Conservation (phyloP, 352 stramenopile species). For the Peronospora farinosa region DNA sequence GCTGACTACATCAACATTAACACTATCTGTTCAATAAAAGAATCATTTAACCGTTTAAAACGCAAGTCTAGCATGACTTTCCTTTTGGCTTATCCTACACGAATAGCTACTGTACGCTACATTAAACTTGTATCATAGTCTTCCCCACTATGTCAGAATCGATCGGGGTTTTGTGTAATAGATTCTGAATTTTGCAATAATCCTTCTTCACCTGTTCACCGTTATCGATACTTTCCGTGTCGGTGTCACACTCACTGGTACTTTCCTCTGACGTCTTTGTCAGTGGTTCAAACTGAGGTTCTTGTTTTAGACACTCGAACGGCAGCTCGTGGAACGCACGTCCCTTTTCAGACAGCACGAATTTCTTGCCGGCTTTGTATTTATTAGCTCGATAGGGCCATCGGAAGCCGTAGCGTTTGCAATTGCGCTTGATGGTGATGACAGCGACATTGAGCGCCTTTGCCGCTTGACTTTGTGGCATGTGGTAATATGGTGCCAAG, state of each 20-base stretch:
- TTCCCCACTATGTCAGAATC: slow-evolving; percentile 1
- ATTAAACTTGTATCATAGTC: no score
- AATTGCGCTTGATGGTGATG: slow-evolving; percentile 23
- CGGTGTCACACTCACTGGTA: slow-evolving; percentile 9
- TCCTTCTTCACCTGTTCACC: slow-evolving; percentile 9
- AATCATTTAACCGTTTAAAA: no score
- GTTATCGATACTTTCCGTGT: slow-evolving; percentile 20
- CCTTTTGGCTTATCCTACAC: no score
- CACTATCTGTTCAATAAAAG: no score
- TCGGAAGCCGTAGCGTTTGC: slow-evolving; percentile 16
- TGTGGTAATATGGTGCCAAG: slow-evolving; percentile 18
- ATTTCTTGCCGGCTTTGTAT: no score
- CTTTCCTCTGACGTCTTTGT: neutral
- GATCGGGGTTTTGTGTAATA: slow-evolving; percentile 5
- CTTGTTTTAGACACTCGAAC: no score
- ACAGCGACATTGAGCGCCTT: slow-evolving; percentile 2
- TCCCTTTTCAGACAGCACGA: no score
- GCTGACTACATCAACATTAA: no score
- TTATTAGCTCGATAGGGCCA: slow-evolving; percentile 8
- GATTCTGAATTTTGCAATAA: slow-evolving; percentile 4
- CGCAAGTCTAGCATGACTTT: no score
- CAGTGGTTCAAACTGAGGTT: neutral
- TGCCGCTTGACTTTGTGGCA: slow-evolving; percentile 12
- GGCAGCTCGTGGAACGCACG: no score
- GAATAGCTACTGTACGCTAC: no score